Conservation (phyloP, 768 basidiomycete genomes). For the Mycena pura region DNA sequence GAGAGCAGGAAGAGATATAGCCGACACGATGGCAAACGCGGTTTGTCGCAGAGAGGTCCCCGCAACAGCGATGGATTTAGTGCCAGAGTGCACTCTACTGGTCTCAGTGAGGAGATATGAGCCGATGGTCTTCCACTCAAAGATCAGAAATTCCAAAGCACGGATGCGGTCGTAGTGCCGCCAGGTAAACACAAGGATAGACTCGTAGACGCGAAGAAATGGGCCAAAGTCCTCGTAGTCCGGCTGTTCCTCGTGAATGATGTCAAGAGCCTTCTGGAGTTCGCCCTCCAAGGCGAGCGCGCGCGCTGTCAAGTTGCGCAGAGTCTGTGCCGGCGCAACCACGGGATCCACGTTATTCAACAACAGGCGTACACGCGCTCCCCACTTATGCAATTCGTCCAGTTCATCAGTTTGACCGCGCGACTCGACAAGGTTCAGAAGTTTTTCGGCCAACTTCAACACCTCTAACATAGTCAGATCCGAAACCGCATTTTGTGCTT, state of each 20-base stretch:
- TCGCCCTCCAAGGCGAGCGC: conserved; percentile 28
- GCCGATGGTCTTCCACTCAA: conserved; percentile 25
- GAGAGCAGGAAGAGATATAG: conserved; percentile 41
- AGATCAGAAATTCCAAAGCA: conserved; percentile 37
- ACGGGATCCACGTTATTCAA: background rate
- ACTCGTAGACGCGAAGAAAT: conserved; percentile 41
- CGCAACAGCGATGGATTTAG: background rate
- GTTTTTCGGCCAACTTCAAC: conserved; percentile 23
- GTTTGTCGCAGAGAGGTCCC: conserved; percentile 36
- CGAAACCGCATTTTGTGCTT: conserved; percentile 31
- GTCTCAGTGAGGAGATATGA: conserved; percentile 28
- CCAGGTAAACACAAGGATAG: conserved; percentile 44
- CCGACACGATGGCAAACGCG: conserved; percentile 34
- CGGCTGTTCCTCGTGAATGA: conserved; percentile 35
- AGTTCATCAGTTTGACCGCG: conserved; percentile 19
- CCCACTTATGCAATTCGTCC: conserved; percentile 18
- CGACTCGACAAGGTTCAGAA: conserved; percentile 29
- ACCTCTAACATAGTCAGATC: conserved; percentile 27
- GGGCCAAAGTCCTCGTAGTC: conserved; percentile 28
- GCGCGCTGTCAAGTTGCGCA: conserved; percentile 7
- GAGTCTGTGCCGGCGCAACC: background rate
- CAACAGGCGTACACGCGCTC: conserved; percentile 2
- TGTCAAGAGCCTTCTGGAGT: conserved; percentile 39
- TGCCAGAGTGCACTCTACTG: conserved; percentile 14
- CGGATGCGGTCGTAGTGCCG: conserved; percentile 38